These are phyloP conservation scores for Pseudocercospora cruenta DNA, from an alignment of 2,329 filamentous ascomycete genomes.

Conservation along the genomic window DNA sequence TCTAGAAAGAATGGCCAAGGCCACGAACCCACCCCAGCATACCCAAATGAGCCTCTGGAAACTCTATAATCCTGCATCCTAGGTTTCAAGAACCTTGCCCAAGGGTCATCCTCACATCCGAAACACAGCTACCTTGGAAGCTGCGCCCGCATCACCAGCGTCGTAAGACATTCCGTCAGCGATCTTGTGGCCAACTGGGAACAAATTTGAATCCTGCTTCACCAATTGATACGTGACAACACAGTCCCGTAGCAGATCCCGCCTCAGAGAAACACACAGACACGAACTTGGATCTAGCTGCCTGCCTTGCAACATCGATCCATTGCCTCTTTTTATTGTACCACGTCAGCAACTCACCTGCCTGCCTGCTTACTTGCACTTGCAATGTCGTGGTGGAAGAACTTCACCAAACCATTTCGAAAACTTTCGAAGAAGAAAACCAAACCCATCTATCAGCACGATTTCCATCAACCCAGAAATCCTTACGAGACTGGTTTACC, in stretches of 20 bases:
- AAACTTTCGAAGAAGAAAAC: slow-evolving; percentile 18
- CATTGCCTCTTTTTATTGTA: background rate
- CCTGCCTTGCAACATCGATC: background rate
- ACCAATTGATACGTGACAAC: background rate
- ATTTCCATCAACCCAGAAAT: slow-evolving; percentile 10
- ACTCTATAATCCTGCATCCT: slow-evolving; percentile 2
- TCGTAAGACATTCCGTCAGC: slow-evolving; percentile 7
- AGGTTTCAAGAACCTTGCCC: background rate
- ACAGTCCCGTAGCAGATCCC: slow-evolving; percentile 2
- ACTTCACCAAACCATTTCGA: slow-evolving; percentile 12
- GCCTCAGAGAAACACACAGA: background rate
- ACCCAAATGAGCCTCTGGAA: slow-evolving; percentile 5
- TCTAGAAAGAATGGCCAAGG: slow-evolving; percentile 2
- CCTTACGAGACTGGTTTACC: background rate
- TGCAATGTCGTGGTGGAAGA: slow-evolving; percentile 20
- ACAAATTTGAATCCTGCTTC: slow-evolving; percentile 2
- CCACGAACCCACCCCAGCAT: background rate
- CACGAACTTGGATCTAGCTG: background rate
- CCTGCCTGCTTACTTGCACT: slow-evolving; percentile 4
- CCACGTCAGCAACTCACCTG: slow-evolving; percentile 1
- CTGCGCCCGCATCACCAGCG: slow-evolving; percentile 2
- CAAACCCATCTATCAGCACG: slow-evolving; percentile 13
- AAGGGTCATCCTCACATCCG: slow-evolving; percentile 7
- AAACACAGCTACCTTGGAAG: background rate
- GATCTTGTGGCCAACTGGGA: background rate